A percentile compares a stretch with the other conserved stretches of the same genome.
phyloP scores from a whole-genome alignment of 2,329 filamentous ascomycete genomes.

The Ceratocystis albifundus region DNA sequence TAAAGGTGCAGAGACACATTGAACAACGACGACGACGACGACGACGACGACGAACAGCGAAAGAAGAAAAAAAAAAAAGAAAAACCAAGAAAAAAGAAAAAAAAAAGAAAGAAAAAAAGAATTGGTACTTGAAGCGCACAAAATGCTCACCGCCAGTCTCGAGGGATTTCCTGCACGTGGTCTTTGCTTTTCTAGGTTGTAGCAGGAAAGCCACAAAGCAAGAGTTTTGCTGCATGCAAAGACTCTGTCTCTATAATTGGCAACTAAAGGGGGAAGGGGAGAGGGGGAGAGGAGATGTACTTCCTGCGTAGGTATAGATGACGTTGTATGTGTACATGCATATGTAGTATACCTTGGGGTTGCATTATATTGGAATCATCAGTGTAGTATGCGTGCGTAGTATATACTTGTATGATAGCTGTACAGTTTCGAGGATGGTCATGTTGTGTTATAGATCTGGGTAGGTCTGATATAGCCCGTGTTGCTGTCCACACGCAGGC shows the following conservation, averaged over 20 bases:
- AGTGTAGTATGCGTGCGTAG: no score
- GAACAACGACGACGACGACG: no score
- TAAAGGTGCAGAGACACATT: no score
- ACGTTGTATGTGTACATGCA: constrained; percentile 2
- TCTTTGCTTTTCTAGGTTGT: not conserved
- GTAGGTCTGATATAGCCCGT: not conserved
- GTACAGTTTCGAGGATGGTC: not conserved
- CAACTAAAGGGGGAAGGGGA: no score
- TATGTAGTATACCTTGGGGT: not conserved
- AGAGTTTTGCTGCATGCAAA: not conserved
- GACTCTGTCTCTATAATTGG: constrained; percentile 1
- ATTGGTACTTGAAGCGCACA: no score
- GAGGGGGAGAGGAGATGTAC: not conserved
- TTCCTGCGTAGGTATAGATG: not conserved
- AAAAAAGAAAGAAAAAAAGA: not conserved
- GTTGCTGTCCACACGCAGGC: not conserved
- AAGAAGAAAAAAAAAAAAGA: constrained; percentile 3
- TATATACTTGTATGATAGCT: not conserved
- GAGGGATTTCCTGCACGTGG: constrained; percentile 15
- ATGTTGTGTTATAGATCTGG: not conserved
- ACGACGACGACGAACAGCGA: not conserved
- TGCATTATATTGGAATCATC: not conserved
- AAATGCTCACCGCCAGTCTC: constrained; percentile 17
- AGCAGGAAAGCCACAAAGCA: not conserved
- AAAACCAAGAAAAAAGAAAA: not conserved